A percentile compares a stretch with the other conserved stretches of the same genome.
Evolutionary conservation across 768 basidiomycete genomes (phyloP).

Genomic region (Amanita brunnescens): DNA sequence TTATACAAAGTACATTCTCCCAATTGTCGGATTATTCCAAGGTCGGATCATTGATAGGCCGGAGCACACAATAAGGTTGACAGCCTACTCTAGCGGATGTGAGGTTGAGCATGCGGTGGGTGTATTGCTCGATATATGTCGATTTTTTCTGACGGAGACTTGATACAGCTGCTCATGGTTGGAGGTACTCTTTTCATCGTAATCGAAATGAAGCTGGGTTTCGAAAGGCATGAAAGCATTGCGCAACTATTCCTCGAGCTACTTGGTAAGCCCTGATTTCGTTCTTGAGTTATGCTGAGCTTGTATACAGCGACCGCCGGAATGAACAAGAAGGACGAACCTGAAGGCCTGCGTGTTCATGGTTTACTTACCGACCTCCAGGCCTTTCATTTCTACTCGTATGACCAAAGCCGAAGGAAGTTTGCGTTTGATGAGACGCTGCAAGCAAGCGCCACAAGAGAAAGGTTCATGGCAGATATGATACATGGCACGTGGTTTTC

Average conservation of each 20-base stretch:
- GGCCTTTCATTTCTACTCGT: slow-evolving; percentile 11
- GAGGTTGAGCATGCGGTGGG: slow-evolving; percentile 11
- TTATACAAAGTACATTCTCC: slow-evolving; percentile 9
- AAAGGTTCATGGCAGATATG: slow-evolving; percentile 9
- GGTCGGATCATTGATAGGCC: slow-evolving; percentile 11
- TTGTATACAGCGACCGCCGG: slow-evolving; percentile 7
- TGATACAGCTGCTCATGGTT: slow-evolving; percentile 9
- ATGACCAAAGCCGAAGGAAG: slow-evolving; percentile 8
- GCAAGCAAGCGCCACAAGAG: slow-evolving; percentile 7
- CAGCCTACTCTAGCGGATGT: slow-evolving; percentile 9
- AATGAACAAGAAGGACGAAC: slow-evolving; percentile 2
- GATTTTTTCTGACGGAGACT: neutral
- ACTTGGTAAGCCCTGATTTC: slow-evolving; percentile 5
- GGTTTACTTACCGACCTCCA: slow-evolving; percentile 11
- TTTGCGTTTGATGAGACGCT: slow-evolving; percentile 10
- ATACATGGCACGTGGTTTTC: slow-evolving; percentile 9
- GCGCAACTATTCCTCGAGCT: slow-evolving; percentile 10
- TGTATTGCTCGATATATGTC: neutral
- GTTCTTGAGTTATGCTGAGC: slow-evolving; percentile 2
- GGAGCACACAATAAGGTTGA: slow-evolving; percentile 7
- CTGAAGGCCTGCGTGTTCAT: slow-evolving; percentile 8
- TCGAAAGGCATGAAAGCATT: neutral
- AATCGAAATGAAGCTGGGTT: slow-evolving; percentile 18
- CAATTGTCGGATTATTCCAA: slow-evolving; percentile 12
- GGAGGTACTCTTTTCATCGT: slow-evolving; percentile 11